A percentile compares a stretch with the other conserved stretches of the same genome.
These are phyloP conservation scores for Saksenaea vasiformis DNA, from an alignment of 371 early-diverging fungal genomes.

Conservation along the genomic window DNA sequence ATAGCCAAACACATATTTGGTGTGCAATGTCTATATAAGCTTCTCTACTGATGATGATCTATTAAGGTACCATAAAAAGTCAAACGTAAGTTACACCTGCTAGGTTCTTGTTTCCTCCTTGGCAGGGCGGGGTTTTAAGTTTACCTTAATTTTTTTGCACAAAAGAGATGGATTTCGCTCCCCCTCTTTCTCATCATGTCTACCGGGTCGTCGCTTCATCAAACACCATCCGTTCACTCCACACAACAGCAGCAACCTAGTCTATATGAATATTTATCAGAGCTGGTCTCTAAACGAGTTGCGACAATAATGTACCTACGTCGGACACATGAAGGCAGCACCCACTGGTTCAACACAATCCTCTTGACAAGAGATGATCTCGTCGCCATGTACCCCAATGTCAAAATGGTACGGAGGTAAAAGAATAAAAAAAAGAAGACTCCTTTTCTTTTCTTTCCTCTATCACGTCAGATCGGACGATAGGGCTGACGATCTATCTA, in stretches of 20 bases:
- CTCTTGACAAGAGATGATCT: slow-evolving; percentile 57
- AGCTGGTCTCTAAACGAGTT: slow-evolving; percentile 67
- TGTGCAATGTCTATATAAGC: too few relatives aligned
- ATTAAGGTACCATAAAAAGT: too few relatives aligned
- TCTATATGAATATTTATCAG: slow-evolving; percentile 51
- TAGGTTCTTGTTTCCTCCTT: too few relatives aligned
- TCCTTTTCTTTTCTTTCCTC: slow-evolving; percentile 1
- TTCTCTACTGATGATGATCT: too few relatives aligned
- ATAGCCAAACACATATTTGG: too few relatives aligned
- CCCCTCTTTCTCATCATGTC: background rate
- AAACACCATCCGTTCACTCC: background rate
- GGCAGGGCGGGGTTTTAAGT: background rate
- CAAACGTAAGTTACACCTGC: too few relatives aligned
- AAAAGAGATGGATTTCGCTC: background rate
- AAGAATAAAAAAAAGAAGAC: background rate
- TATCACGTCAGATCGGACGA: slow-evolving; percentile 3
- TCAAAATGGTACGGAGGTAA: slow-evolving; percentile 47
- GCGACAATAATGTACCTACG: slow-evolving; percentile 68
- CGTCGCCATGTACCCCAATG: slow-evolving; percentile 33
- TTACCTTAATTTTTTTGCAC: too few relatives aligned
- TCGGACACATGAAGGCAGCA: slow-evolving; percentile 56
- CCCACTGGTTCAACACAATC: slow-evolving; percentile 65
- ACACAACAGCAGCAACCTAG: slow-evolving; percentile 31
- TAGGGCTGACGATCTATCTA: background rate
- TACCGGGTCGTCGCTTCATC: background rate